A percentile compares a stretch with the other conserved stretches of the same genome.
Evolutionary conservation across 805 yeast genomes (phyloP).

Genomic region (Ogataea methylovora): DNA sequence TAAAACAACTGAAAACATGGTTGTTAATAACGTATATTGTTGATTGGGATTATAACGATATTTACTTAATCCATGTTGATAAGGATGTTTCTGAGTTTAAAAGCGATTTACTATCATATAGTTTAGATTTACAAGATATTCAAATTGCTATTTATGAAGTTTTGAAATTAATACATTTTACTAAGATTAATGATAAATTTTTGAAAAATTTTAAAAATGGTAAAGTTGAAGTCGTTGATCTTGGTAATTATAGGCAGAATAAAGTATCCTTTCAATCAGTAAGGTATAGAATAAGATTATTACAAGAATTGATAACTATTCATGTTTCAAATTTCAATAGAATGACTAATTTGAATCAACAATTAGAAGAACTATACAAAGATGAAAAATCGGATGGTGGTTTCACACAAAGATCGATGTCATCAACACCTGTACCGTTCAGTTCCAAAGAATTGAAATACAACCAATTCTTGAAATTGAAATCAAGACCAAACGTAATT

Average conservation of each 20-base stretch:
- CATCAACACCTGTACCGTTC: background rate
- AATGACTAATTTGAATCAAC: background rate
- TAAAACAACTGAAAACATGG: constrained; percentile 7
- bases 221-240: no score
- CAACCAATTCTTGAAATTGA: constrained; percentile 5
- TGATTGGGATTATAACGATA: constrained; percentile 7
- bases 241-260: no score
- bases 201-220: no score
- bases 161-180: no score
- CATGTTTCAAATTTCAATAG: constrained; percentile 4
- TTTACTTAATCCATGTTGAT: no score
- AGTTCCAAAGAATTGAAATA: no score
- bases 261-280: no score
- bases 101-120: no score
- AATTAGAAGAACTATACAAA: background rate
- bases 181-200: no score
- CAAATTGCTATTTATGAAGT: no score
- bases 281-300: constrained; percentile 10
- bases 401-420: background rate
- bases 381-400: background rate
- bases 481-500: constrained; percentile 3
- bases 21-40: constrained; percentile 9
- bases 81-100: no score
- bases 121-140: no score
- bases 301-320: constrained; percentile 13